Conservation (phyloP, 2,329 filamentous ascomycete genomes). For the Aspergillus quadrilineatus region DNA sequence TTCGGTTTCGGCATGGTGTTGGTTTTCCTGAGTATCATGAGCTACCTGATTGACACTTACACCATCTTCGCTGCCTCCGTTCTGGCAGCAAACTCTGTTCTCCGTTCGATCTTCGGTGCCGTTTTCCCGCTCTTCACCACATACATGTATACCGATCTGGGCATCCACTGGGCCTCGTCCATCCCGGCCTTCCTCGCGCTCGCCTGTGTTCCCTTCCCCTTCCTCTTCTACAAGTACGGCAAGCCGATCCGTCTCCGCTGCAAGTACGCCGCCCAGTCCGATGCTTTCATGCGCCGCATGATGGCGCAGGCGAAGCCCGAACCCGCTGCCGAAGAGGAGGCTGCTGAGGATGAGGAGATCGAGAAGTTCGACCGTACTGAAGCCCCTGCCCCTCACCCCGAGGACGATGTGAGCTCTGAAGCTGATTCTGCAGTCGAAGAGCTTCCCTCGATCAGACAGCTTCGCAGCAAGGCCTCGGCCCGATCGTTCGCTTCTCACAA, state of each 20-base stretch:
- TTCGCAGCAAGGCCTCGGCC: slow-evolving; percentile 30
- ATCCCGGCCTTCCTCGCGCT: slow-evolving; percentile 49
- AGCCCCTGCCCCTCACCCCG: slow-evolving; percentile 25
- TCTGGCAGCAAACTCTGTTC: slow-evolving; percentile 46
- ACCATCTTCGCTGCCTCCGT: slow-evolving; percentile 46
- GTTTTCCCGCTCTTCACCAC: slow-evolving; percentile 51
- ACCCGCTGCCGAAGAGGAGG: slow-evolving; percentile 22
- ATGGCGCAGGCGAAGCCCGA: slow-evolving; percentile 25
- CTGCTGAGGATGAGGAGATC: slow-evolving; percentile 17
- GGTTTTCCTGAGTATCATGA: slow-evolving; percentile 43
- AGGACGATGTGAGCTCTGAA: slow-evolving; percentile 25
- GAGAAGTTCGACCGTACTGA: slow-evolving; percentile 34
- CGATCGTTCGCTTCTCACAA: slow-evolving; percentile 23
- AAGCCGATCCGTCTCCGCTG: slow-evolving; percentile 40
- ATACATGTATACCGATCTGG: slow-evolving; percentile 46
- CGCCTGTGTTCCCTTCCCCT: slow-evolving; percentile 45
- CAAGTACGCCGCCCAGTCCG: slow-evolving; percentile 40
- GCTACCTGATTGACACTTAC: slow-evolving; percentile 46
- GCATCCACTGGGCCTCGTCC: slow-evolving; percentile 50
- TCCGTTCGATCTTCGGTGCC: slow-evolving; percentile 49
- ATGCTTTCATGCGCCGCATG: slow-evolving; percentile 39
- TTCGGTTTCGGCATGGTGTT: slow-evolving; percentile 47
- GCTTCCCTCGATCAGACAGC: slow-evolving; percentile 23
- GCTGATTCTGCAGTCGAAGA: slow-evolving; percentile 23
- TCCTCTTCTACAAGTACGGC: slow-evolving; percentile 47